Percentiles rank a stretch among this genome's conserved stretches.
Evolutionary conservation across 306 rosid genomes (phyloP).

Genomic region (Begonia loranthoides): DNA sequence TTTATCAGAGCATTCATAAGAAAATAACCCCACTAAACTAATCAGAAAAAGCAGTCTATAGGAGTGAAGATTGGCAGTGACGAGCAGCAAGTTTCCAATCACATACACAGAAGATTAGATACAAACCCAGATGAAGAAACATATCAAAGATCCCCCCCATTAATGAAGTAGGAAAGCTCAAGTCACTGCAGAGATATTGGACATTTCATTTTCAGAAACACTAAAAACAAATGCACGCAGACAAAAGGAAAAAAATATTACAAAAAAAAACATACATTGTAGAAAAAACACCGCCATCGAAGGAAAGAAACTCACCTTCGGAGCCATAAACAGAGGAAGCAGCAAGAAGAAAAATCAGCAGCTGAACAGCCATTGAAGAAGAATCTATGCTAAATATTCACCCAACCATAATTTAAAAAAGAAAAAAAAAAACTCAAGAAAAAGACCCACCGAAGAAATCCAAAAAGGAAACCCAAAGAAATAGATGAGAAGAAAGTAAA

Average conservation of each 20-base stretch:
- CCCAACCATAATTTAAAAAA: neutral
- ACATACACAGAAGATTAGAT: neutral
- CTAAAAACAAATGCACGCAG: neutral
- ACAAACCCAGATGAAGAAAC: neutral
- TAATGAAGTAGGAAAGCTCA: neutral
- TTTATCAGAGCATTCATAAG: no score
- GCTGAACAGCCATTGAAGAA: slow-evolving; percentile 28
- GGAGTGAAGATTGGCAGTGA: neutral
- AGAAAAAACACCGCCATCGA: no score
- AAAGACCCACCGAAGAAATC: slow-evolving; percentile 3
- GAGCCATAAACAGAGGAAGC: slow-evolving; percentile 37
- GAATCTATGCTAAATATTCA: slow-evolving; percentile 4
- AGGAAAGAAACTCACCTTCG: slow-evolving; percentile 24
- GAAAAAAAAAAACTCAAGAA: slow-evolving; percentile 9
- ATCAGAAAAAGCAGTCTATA: neutral
- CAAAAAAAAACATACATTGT: neutral
- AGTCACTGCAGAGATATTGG: neutral
- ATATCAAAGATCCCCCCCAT: neutral
- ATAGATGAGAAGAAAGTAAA: slow-evolving; percentile 2
- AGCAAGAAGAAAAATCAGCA: slow-evolving; percentile 23
- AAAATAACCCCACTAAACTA: neutral
- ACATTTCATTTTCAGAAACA: slow-evolving; percentile 1
- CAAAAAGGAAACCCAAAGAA: slow-evolving; percentile 16
- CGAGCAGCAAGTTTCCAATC: no score
- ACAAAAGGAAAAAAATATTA: neutral